These are phyloP conservation scores for Lunasporangiospora selenospora DNA, from an alignment of 192 early-diverging fungal genomes.

Conservation along the genomic window DNA sequence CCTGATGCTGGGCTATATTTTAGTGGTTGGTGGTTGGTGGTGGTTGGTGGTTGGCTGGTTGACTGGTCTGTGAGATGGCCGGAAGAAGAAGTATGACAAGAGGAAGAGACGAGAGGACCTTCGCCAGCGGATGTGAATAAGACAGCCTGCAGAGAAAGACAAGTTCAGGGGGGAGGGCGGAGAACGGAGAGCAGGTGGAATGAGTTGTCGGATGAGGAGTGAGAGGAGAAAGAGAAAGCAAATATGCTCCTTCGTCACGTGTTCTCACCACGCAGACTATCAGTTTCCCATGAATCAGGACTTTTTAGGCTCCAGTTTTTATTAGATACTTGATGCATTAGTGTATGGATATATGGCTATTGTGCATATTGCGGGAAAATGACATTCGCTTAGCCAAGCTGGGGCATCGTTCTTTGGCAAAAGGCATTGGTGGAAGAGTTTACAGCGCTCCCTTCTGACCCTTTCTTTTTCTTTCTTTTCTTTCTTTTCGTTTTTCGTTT, in stretches of 20 bases:
- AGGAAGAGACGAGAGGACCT: constrained; percentile 71
- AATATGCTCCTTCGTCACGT: neutral
- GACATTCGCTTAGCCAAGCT: no score
- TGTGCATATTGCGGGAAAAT: no score
- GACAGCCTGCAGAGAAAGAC: constrained; percentile 51
- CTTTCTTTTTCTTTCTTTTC: no score
- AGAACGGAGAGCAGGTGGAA: constrained; percentile 1
- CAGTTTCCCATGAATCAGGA: neutral
- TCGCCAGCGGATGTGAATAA: constrained; percentile 61
- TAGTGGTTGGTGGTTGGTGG: neutral
- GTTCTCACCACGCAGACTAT: neutral
- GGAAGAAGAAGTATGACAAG: neutral
- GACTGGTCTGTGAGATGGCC: neutral
- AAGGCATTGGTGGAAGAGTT: no score
- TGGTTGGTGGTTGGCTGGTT: neutral
- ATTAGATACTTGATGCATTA: no score
- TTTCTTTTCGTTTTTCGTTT: no score
- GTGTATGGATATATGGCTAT: no score
- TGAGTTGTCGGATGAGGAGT: no score
- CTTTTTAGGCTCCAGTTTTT: no score
- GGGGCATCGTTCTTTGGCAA: no score
- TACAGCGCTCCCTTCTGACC: no score
- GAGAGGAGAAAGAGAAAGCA: neutral
- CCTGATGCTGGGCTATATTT: constrained; percentile 64
- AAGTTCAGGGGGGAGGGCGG: constrained; percentile 15